A percentile compares a stretch with the other conserved stretches of the same genome.
Conservation (phyloP, 495 filamentous ascomycete genomes). For the Neurospora intermedia region DNA sequence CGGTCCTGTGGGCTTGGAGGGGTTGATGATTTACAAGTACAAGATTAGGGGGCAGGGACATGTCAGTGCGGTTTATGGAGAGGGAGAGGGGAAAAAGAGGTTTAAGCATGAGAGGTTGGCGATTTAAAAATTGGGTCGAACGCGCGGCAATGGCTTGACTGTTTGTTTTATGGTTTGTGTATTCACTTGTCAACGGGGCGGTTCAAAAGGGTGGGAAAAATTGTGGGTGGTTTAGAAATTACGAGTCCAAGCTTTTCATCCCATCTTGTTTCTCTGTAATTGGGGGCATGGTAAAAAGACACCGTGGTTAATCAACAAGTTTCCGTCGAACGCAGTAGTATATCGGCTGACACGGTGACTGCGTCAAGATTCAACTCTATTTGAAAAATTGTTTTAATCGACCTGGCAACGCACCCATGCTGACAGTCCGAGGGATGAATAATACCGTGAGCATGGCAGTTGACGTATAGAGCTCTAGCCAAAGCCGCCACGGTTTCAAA, state of each 20-base stretch:
- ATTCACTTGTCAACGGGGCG: not conserved
- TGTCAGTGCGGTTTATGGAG: slow-evolving; percentile 59
- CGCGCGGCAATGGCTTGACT: not conserved
- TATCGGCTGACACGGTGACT: not conserved
- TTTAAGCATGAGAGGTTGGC: slow-evolving; percentile 59
- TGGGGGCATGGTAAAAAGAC: not conserved
- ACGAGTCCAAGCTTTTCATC: not conserved
- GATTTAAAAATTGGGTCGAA: slow-evolving; percentile 7
- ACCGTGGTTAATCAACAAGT: not conserved
- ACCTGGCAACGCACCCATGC: not conserved
- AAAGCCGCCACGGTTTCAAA: not conserved
- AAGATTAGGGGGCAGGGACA: slow-evolving; percentile 74
- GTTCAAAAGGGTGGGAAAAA: not conserved
- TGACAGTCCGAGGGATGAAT: not conserved
- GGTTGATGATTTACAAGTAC: slow-evolving; percentile 96
- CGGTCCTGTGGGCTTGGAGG: slow-evolving; percentile 88
- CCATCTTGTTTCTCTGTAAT: not conserved
- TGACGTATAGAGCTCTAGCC: not conserved
- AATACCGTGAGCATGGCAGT: not conserved
- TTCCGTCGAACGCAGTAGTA: not conserved
- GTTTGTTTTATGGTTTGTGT: not conserved
- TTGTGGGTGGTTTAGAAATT: not conserved
- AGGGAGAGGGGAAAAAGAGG: slow-evolving; percentile 51
- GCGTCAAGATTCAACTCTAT: not conserved
- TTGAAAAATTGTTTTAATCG: not conserved